Base-by-base conservation (phyloP, 2,329 filamentous ascomycete species). In the Aspergillus floridensis region DNA sequence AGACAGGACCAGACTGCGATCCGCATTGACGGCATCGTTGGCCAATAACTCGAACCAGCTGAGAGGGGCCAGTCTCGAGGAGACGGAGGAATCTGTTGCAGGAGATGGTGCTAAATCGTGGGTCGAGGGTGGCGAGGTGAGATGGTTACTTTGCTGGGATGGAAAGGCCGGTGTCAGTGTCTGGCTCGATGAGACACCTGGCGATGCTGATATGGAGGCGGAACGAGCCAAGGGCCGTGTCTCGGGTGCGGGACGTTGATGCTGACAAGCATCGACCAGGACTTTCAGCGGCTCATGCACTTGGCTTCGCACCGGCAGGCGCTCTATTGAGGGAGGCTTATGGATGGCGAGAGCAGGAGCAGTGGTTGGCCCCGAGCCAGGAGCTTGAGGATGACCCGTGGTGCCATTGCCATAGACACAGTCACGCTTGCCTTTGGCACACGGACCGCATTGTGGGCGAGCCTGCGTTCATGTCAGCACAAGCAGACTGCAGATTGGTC, bases 11-110 rank as follows among this genome's bases (percentile, higher is more conserved):
- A 64, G 63, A 14, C 56, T 56, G n/a, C 56, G 57, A 38, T 63
- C 57, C 29, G 60, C 61, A 16, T 62, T 62, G 19, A 64, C 63
- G 1, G 63, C 66, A 58, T 69, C 68, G 51, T 63, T 66, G 0
- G 66, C 66, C 26, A 70, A 49, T 2, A 82, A 67, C 51, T 80
- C 79, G 61, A 81, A 81, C 77, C 80, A 82, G 61, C 78, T 76
- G 53, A 80, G 66, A 5, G 79, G 79, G n/a, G 79, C 79, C 14
- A 76, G 72, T 49, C 79, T 76, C 14, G 74, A 63, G 1, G 66
- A 65, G 8, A 55, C 70, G n/a, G 74, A 74, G 12, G 74, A 75
- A 6, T 76, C 65, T 2, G 76, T 75, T 7, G 62, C 67, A n/a
- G 67, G 67, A 14, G 69, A 70, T 5, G 63, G 58, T 4, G 61